A percentile compares a stretch with the other conserved stretches of the same genome.
Conservation (phyloP, 2,329 filamentous ascomycete genomes). For the Fusarium kyushuense region DNA sequence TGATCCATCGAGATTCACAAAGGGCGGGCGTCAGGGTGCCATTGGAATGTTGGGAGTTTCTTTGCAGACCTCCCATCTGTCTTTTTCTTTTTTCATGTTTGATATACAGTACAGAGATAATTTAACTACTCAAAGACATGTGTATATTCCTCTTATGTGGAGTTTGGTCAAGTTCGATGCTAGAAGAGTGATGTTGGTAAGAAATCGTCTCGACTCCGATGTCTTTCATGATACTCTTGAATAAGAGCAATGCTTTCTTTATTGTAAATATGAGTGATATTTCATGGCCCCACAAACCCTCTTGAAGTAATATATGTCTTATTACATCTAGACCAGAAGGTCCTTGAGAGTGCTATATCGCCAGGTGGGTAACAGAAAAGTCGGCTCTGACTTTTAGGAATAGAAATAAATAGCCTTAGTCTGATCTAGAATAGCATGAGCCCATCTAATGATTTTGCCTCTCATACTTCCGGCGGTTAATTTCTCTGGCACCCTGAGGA, state of each 20-base stretch:
- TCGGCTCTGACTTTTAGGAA: too few species aligned
- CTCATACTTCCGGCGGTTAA: too few species aligned
- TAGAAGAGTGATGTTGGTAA: neutral
- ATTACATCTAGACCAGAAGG: neutral
- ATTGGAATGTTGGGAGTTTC: conserved; percentile 38
- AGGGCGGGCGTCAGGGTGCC: conserved; percentile 47
- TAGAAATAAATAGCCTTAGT: too few species aligned
- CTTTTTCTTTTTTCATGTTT: conserved; percentile 30
- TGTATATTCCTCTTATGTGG: neutral
- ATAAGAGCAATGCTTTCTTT: neutral
- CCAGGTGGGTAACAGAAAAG: too few species aligned
- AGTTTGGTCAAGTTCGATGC: too few species aligned
- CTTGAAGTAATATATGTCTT: neutral
- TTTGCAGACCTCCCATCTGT: conserved; percentile 27
- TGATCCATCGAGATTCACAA: conserved; percentile 44
- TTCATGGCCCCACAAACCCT: neutral
- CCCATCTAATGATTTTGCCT: too few species aligned
- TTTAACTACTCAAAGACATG: conserved; percentile 27
- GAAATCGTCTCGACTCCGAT: neutral
- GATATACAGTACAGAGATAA: conserved; percentile 35
- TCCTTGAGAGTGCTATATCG: neutral
- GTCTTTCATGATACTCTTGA: neutral
- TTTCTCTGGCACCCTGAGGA: too few species aligned
- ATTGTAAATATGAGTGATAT: neutral
- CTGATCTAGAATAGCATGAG: too few species aligned